A percentile compares a stretch with the other conserved stretches of the same genome.
These are phyloP conservation scores for Pleurotus tuoliensis DNA, from an alignment of 768 basidiomycete species.

Conservation along the genomic window DNA sequence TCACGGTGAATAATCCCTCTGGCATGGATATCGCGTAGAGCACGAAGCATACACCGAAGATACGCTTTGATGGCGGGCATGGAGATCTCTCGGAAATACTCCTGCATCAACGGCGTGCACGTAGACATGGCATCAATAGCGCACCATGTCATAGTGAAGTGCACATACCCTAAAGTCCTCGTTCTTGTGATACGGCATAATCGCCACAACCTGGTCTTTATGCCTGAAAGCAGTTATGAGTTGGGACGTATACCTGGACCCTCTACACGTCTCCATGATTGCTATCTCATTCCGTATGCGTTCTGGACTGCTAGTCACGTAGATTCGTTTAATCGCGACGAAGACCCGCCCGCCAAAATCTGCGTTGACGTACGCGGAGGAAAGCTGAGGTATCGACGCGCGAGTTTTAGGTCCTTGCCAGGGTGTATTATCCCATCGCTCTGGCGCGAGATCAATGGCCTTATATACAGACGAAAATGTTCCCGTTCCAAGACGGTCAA, in stretches of 20 bases:
- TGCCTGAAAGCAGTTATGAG: constrained; percentile 92
- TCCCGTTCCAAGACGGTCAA: constrained; percentile 93
- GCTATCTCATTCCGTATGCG: constrained; percentile 90
- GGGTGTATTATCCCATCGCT: constrained; percentile 69
- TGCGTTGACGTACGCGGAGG: constrained; percentile 62
- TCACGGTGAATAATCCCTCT: constrained; percentile 92
- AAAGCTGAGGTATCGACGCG: constrained; percentile 28
- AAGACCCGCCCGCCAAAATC: constrained; percentile 48
- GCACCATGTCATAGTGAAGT: neutral
- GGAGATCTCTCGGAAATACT: constrained; percentile 74
- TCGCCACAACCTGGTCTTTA: constrained; percentile 86
- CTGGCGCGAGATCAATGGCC: constrained; percentile 75
- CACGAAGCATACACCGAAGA: constrained; percentile 88
- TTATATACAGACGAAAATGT: constrained; percentile 99
- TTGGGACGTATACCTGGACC: constrained; percentile 85
- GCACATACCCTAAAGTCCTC: constrained; percentile 89
- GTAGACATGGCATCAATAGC: neutral
- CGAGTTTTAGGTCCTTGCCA: constrained; percentile 70
- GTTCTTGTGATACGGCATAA: constrained; percentile 92
- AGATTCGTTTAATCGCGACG: constrained; percentile 95
- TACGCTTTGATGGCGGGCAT: constrained; percentile 79
- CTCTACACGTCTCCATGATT: constrained; percentile 83
- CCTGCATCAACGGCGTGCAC: constrained; percentile 33
- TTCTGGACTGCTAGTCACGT: constrained; percentile 92
- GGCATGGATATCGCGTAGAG: constrained; percentile 82